These are phyloP conservation scores for Chlorella sp. DNA, from an alignment of 139 green algal species.

Conservation along the genomic window DNA sequence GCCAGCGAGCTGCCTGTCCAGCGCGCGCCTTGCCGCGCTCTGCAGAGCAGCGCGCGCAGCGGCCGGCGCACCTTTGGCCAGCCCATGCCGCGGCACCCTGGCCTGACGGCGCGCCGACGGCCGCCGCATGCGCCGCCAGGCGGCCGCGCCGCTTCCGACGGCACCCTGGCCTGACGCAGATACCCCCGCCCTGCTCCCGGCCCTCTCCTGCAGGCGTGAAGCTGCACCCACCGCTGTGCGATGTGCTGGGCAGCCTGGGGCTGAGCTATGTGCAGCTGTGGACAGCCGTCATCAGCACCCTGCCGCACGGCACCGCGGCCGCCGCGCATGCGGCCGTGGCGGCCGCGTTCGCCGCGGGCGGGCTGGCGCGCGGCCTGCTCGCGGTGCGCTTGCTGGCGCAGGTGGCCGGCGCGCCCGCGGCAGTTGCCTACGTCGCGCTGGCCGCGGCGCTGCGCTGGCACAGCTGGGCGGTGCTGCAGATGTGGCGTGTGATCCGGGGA, in stretches of 20 bases:
- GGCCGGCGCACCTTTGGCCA: no score
- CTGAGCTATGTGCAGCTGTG: not conserved
- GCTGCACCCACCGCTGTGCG: slow-evolving; percentile 20
- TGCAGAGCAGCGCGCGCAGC: no score
- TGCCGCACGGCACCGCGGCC: not conserved
- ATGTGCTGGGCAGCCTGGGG: slow-evolving; percentile 1
- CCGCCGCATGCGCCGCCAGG: no score
- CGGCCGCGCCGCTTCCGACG: no score
- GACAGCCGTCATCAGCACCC: not conserved
- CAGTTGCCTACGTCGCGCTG: not conserved
- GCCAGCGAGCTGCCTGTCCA: not conserved
- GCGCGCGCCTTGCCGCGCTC: no score
- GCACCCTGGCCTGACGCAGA: no score
- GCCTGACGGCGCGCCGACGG: no score
- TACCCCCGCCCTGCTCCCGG: not conserved
- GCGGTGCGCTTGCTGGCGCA: not conserved
- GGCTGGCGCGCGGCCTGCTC: slow-evolving; percentile 1
- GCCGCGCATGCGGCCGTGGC: slow-evolving; percentile 10
- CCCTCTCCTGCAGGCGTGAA: slow-evolving; percentile 13
- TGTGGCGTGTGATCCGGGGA: slow-evolving; percentile 24
- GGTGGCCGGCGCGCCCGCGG: not conserved
- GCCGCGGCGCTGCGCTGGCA: slow-evolving; percentile 11
- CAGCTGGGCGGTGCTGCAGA: slow-evolving; percentile 2
- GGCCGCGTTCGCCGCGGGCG: not conserved
- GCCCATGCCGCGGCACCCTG: no score